Evolutionary conservation across 2,329 filamentous ascomycete species (phyloP), one percentile per base, ranked within the genome.

Genomic region (Zymoseptoria tritici): DNA sequence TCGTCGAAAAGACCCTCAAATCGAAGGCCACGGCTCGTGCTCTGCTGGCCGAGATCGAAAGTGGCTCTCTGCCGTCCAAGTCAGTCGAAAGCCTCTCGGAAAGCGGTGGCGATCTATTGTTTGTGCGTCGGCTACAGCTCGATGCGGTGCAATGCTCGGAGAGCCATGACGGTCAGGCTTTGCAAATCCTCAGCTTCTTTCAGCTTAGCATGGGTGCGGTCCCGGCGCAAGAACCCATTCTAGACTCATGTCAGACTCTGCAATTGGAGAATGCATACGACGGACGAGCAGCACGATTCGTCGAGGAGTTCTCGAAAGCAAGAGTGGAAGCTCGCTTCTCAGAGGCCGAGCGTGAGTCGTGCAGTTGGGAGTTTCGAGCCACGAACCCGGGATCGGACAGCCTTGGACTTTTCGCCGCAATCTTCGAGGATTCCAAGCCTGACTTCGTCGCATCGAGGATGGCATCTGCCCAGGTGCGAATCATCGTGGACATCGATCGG

Each of bases 241-340:
- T 68, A 19, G 66, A 70, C 42, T 65, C 64, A 1, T 67, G 65
- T 52, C 65, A 67, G 31, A 61, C 77, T 65, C 88, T 96, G 69
- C 75, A 88, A 49, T 80, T 96, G 1, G 83, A 87, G 55, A 89
- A 90, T 56, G 77, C 83, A 7, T 93, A 93, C 67, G 89, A 96
- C 70, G 86, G 86, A 24, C 92, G 87, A 72, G 90, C 88, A 1
- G 78, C 80, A 19, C 89, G 87, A 62, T 86, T 90, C 75, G 85
- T 85, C 26, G 93, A 97, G 74, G 94, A 97, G 64, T 81, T 97
- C 11, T 85, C 86, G 54, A 95, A 93, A 75, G 91, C 92, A 8
- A 85, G 87, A 64, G 85, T 97, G 13, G 93, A 97, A 74, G 88
- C 86, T 5, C 84, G 92, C 9, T 96, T 95, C 69, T 78, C 89